phyloP scores from a whole-genome alignment of 139 green algal genomes.

The Diplosphaera chodatii region DNA sequence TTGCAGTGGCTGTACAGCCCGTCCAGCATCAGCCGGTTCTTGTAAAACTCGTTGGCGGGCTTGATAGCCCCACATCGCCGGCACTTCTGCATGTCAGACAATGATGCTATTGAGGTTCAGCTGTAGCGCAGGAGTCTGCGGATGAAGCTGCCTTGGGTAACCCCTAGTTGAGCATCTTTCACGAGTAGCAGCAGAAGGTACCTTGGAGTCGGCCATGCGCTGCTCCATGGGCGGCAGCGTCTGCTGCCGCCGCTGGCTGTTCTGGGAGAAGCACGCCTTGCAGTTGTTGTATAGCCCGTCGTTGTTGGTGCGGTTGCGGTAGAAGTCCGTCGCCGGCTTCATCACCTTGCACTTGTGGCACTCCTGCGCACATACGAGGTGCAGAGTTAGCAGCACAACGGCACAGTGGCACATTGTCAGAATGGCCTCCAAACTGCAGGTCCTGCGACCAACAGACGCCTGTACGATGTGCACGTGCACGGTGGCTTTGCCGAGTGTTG shows the following conservation, averaged over 20 bases:
- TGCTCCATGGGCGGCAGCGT: constrained; percentile 11
- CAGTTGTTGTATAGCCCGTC: constrained; percentile 30
- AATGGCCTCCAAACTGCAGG: no score
- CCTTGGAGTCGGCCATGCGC: not conserved
- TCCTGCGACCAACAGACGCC: no score
- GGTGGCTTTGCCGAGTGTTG: no score
- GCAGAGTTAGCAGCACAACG: no score
- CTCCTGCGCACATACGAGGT: not conserved
- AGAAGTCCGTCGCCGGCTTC: constrained; percentile 17
- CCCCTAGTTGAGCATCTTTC: no score
- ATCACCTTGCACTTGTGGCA: constrained; percentile 6
- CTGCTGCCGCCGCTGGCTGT: not conserved
- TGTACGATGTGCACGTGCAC: no score
- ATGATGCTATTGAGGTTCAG: no score
- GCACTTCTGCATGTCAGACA: constrained; percentile 9
- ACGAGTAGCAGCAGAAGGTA: no score
- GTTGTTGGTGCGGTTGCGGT: constrained; percentile 21
- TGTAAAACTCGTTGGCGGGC: constrained; percentile 14
- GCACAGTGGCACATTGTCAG: no score
- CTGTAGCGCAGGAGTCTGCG: no score
- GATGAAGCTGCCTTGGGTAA: no score
- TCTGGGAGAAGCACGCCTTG: constrained; percentile 14
- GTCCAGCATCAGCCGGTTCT: constrained; percentile 13
- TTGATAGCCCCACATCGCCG: constrained; percentile 9
- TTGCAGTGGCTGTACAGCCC: constrained; percentile 20